A percentile compares a stretch with the other conserved stretches of the same genome.
Conservation (phyloP, 2,329 filamentous ascomycete species). For the Epichloe baconii region DNA sequence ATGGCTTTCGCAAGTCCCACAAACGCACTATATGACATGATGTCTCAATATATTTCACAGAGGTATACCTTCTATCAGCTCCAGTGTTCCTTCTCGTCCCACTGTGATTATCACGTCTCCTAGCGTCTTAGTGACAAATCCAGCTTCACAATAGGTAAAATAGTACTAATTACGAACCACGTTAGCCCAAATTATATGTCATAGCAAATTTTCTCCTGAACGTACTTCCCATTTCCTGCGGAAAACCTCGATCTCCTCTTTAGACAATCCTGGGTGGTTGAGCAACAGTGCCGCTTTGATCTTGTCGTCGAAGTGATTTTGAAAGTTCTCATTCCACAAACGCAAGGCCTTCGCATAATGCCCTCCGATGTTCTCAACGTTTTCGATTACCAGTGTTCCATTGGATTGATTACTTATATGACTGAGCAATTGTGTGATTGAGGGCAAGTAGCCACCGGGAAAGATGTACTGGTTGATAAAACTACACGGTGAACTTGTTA, state of each 20-base stretch:
- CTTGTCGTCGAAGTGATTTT: constrained; percentile 43
- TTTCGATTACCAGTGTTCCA: constrained; percentile 52
- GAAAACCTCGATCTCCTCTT: constrained; percentile 53
- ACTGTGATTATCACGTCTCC: constrained; percentile 63
- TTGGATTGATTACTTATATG: constrained; percentile 48
- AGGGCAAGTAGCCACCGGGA: constrained; percentile 59
- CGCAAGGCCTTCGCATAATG: constrained; percentile 60
- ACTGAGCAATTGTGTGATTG: constrained; percentile 40
- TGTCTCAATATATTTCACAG: constrained; percentile 25
- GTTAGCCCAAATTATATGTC: constrained; percentile 5
- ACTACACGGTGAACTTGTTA: constrained; percentile 15
- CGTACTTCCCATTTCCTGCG: constrained; percentile 56
- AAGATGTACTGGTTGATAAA: constrained; percentile 72
- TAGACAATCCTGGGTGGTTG: constrained; percentile 45
- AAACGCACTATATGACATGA: not conserved
- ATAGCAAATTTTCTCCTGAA: not conserved
- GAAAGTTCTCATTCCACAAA: constrained; percentile 55
- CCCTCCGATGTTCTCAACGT: constrained; percentile 58
- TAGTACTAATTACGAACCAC: constrained; percentile 40
- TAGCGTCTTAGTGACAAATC: constrained; percentile 57
- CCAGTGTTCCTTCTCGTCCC: constrained; percentile 48
- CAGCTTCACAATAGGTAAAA: constrained; percentile 63
- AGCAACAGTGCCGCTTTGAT: constrained; percentile 47
- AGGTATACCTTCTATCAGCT: constrained; percentile 59
- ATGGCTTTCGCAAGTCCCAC: not conserved